Conservation (phyloP, 1,139 yeast genomes). For the Saccharomycopsis crataegensis region DNA sequence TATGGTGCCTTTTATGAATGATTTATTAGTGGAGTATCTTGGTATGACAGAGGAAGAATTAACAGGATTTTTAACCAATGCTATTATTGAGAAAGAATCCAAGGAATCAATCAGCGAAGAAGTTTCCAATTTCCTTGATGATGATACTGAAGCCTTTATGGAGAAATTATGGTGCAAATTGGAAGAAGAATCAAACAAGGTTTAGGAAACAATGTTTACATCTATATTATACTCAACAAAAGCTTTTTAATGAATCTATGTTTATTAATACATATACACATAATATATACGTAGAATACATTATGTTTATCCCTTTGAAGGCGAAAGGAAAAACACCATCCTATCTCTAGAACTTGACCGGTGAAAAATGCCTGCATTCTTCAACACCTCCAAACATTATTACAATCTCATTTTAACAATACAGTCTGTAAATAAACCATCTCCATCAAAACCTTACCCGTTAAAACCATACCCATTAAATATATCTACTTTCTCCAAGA, state of each 20-base stretch:
- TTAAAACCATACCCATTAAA: too few species aligned
- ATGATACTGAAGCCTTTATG: conserved; percentile 43
- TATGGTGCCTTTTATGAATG: conserved; percentile 33
- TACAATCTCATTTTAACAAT: too few species aligned
- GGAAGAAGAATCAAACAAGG: conserved; percentile 5
- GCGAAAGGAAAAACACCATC: too few species aligned
- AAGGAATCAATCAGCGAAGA: conserved; percentile 36
- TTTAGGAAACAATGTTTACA: too few species aligned
- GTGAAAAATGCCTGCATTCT: too few species aligned
- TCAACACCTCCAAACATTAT: too few species aligned
- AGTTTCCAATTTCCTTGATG: conserved; percentile 46
- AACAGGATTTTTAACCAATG: conserved; percentile 36
- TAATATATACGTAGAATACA: background rate
- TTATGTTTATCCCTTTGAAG: too few species aligned
- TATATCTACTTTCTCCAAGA: too few species aligned
- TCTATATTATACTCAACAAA: background rate
- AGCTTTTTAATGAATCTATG: background rate
- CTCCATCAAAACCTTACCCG: too few species aligned
- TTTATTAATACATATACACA: background rate
- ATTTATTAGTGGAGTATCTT: conserved; percentile 42
- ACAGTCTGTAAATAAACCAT: too few species aligned
- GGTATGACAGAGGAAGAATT: conserved; percentile 48
- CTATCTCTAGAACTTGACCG: too few species aligned
- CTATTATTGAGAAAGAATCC: conserved; percentile 31
- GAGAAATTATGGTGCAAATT: conserved; percentile 27